These are phyloP conservation scores for Verticillium longisporum DNA, from an alignment of 2,329 filamentous ascomycete genomes.

Conservation along the genomic window DNA sequence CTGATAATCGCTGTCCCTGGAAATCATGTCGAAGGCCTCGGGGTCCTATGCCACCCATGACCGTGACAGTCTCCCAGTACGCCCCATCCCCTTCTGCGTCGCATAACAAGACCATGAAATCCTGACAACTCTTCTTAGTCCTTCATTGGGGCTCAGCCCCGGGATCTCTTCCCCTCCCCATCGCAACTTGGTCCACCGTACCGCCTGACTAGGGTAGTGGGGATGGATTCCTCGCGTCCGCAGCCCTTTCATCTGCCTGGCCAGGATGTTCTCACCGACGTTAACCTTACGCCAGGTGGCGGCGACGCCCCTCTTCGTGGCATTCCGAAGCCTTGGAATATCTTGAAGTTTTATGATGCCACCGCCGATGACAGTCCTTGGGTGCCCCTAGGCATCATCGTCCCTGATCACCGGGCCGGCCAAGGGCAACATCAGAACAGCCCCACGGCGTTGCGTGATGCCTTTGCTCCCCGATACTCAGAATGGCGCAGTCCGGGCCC, in stretches of 20 bases:
- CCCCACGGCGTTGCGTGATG: conserved; percentile 15
- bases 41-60: not conserved
- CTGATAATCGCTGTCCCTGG: not conserved
- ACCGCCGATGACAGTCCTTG: conserved; percentile 33
- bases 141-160: not conserved
- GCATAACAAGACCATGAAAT: not conserved
- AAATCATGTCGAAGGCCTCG: not conserved
- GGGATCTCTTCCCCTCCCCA: not conserved
- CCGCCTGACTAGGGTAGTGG: not conserved
- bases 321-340: conserved; percentile 15
- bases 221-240: conserved; percentile 5
- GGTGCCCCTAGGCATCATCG: conserved; percentile 26
- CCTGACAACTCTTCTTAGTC: not conserved
- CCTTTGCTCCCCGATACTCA: conserved; percentile 22
- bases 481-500: conserved; percentile 20
- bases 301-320: not conserved
- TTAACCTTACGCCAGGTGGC: not conserved
- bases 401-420: conserved; percentile 18
- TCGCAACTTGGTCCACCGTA: conserved; percentile 1
- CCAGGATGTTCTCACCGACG: not conserved
- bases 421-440: conserved; percentile 20
- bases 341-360: conserved; percentile 25
- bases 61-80: not conserved
- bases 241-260: not conserved
- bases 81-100: not conserved